Conservation (phyloP, 352 stramenopile genomes). For the Plasmopara halstedii region DNA sequence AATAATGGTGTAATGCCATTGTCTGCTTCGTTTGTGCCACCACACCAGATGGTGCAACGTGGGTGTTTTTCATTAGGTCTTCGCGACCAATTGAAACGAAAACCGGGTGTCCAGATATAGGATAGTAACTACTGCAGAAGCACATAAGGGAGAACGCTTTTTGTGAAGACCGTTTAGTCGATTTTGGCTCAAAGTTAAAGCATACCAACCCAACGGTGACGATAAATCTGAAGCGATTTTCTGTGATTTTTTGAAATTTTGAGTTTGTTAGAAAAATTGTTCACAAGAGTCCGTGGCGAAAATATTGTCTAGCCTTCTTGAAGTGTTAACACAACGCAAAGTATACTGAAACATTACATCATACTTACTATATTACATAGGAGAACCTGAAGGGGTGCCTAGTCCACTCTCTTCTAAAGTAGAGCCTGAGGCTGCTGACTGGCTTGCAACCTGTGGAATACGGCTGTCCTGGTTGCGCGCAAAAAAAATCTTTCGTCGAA, state of each 20-base stretch:
- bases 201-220: no score
- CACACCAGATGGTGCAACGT: constrained; percentile 61
- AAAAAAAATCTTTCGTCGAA: constrained; percentile 25
- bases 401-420: constrained; percentile 17
- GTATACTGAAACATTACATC: background rate
- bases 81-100: constrained; percentile 61
- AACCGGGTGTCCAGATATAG: constrained; percentile 20
- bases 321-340: background rate
- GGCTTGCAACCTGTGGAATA: constrained; percentile 17
- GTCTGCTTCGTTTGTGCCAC: constrained; percentile 62
- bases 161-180: no score
- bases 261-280: no score
- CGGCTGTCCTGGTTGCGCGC: constrained; percentile 20
- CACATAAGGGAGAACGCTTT: no score
- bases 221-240: no score
- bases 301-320: no score
- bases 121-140: no score
- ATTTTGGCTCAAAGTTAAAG: no score
- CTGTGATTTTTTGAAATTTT: no score
- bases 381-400: constrained; percentile 16
- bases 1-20: constrained; percentile 26
- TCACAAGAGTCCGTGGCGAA: no score
- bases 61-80: constrained; percentile 69
- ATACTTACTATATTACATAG: constrained; percentile 3
- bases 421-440: constrained; percentile 15